Base-by-base conservation (phyloP, 1,284 basidiomycete species). In the Rhodotorula sp. region DNA sequence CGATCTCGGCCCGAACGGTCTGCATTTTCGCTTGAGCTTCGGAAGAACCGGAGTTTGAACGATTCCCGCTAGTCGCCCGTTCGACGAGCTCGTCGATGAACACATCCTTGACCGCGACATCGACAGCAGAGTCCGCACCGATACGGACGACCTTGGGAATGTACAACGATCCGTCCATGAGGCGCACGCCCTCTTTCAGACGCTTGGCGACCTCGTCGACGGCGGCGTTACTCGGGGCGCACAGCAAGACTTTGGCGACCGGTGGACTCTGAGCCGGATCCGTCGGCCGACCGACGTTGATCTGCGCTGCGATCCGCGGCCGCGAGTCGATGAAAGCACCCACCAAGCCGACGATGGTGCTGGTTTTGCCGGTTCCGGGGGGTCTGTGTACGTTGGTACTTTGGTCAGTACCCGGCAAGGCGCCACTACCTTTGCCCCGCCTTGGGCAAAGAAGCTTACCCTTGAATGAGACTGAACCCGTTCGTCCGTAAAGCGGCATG, bases 311-410 rank as follows among this genome's bases (percentile, higher is more conserved):
- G 29, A 62, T 61, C 45, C 72, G 69, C 17, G 71, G 64, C 6
- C 70, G 67, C n/a, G 64, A 95, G 81, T 76, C 75, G 60, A 76
- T 54, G 79, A 91, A 94, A 12, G 89, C 87, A 53, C 92, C 89
- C 4, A 97, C 90, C n/a, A 99, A 84, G 26, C 92, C 93, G 77
- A 93, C 92, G 74, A 99, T 99, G 0, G 96, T 99, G 62, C 93
- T 97, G 17, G 96, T 99, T 82, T 99, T 99, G 54, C 96, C 96
- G 0, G 96, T 99, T 74, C 96, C 96, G 1, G 96, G 96, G 42
- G 96, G 96, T 60, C 94, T 94, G 76, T n/a, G n/a, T n/a, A n/a
- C n/a, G n/a, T n/a, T n/a, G n/a, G n/a, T n/a, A n/a, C n/a, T n/a
- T n/a, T n/a, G n/a, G n/a, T n/a, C n/a, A 42, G n/a, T 22, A 4